These are phyloP conservation scores for Cruciata laevipes DNA, from an alignment of 257 asterid species.

Conservation along the genomic window DNA sequence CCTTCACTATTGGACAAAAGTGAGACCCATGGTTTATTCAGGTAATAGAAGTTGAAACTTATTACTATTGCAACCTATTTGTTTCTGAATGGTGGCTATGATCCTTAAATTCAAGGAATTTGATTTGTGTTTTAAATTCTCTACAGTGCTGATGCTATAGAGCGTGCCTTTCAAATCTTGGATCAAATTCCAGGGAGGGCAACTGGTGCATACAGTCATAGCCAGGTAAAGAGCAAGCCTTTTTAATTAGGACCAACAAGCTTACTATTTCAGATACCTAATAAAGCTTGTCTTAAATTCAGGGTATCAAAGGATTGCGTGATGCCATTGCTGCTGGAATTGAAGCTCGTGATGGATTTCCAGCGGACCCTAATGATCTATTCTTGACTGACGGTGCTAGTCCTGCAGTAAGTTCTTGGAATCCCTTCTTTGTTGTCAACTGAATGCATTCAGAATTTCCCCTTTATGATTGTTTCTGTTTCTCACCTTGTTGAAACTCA, in stretches of 20 bases:
- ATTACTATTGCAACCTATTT: not conserved
- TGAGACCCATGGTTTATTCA: slow-evolving; percentile 82
- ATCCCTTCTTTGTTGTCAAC: not conserved
- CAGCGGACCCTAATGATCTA: slow-evolving; percentile 84
- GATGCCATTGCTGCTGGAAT: slow-evolving; percentile 92
- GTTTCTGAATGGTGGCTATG: slow-evolving; percentile 1
- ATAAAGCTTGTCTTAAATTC: slow-evolving; percentile 9
- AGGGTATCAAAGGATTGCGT: slow-evolving; percentile 97
- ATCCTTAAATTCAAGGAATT: not conserved
- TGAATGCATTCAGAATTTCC: no score
- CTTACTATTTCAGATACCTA: not conserved
- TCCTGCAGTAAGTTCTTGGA: slow-evolving; percentile 63
- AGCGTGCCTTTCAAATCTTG: slow-evolving; percentile 83
- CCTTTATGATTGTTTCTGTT: not conserved
- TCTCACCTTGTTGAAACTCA: slow-evolving; percentile 1
- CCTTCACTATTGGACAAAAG: slow-evolving; percentile 83
- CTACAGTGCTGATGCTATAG: slow-evolving; percentile 85
- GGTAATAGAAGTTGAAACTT: slow-evolving; percentile 31
- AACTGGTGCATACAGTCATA: slow-evolving; percentile 99
- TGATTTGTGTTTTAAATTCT: slow-evolving; percentile 4
- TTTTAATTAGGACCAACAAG: slow-evolving; percentile 1
- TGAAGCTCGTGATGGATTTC: slow-evolving; percentile 95
- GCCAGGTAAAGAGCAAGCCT: slow-evolving; percentile 59
- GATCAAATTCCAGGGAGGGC: slow-evolving; percentile 98
- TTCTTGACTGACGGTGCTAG: slow-evolving; percentile 99